These are phyloP conservation scores for Hirsutella rhossiliensis DNA, from an alignment of 2,329 filamentous ascomycete genomes.

Conservation along the genomic window DNA sequence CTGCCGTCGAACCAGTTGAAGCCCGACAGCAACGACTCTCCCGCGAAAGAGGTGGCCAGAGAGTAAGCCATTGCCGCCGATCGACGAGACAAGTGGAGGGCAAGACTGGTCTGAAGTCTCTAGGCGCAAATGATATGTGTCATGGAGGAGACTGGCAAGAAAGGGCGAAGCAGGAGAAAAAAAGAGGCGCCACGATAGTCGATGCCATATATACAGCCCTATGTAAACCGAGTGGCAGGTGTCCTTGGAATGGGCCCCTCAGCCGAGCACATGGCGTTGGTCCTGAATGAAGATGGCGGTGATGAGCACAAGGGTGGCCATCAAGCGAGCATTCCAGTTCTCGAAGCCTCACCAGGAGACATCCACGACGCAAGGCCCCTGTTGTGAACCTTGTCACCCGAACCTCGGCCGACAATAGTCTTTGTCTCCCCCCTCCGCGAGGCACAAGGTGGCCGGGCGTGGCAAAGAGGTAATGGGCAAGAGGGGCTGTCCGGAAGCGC, in stretches of 20 bases:
- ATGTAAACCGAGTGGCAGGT: conserved; percentile 1
- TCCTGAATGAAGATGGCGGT: neutral
- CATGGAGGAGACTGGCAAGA: neutral
- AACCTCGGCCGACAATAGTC: no score
- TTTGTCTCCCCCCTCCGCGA: no score
- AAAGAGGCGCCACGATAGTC: neutral
- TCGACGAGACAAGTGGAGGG: conserved; percentile 3
- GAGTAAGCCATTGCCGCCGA: conserved; percentile 24
- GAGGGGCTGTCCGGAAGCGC: no score
- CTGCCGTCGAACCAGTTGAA: conserved; percentile 37
- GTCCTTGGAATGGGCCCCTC: neutral
- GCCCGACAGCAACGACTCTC: conserved; percentile 29
- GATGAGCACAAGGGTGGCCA: neutral
- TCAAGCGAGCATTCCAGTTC: neutral
- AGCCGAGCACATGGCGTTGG: neutral
- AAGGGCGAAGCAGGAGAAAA: neutral
- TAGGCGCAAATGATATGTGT: neutral
- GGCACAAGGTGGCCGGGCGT: no score
- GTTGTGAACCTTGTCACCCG: no score
- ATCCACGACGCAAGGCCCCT: no score
- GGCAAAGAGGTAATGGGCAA: no score
- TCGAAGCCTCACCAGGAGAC: neutral
- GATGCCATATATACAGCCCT: neutral
- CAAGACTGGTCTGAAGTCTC: neutral
- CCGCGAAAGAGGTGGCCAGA: conserved; percentile 28